Evolutionary conservation across 164 flowering plant genomes (phyloP).

Genomic region (Macadamia tetraphylla): DNA sequence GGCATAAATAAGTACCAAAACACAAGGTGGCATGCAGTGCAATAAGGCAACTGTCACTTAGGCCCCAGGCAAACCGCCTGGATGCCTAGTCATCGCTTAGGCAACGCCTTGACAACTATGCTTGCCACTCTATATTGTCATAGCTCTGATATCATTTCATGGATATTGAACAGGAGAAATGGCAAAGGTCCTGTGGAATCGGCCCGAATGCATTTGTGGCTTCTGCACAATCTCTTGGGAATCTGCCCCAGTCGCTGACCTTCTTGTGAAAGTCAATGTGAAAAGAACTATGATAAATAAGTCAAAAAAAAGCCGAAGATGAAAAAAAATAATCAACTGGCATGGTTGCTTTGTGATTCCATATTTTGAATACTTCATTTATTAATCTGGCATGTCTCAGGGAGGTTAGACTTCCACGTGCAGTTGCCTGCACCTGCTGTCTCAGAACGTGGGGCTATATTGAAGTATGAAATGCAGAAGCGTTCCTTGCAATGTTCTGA

Average conservation of each 20-base stretch:
- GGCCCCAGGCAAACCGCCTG: no score
- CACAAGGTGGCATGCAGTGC: no score
- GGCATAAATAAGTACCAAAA: no score
- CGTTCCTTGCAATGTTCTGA: slow-evolving; percentile 71
- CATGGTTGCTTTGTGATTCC: background rate
- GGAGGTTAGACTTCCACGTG: slow-evolving; percentile 92
- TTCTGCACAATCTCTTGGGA: slow-evolving; percentile 57
- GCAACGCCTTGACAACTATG: no score
- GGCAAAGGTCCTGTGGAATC: slow-evolving; percentile 61
- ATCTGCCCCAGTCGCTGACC: slow-evolving; percentile 59
- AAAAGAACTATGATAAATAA: background rate
- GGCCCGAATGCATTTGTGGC: slow-evolving; percentile 89
- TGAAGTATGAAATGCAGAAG: slow-evolving; percentile 76
- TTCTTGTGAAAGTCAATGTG: background rate
- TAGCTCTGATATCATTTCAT: background rate
- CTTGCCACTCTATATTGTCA: background rate
- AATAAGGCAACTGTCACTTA: no score
- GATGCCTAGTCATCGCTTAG: no score
- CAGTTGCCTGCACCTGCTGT: slow-evolving; percentile 80
- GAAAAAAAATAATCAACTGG: no score
- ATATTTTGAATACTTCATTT: slow-evolving; percentile 4
- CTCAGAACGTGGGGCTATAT: slow-evolving; percentile 70
- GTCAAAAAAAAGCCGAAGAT: no score
- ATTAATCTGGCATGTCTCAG: slow-evolving; percentile 34
- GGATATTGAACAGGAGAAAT: slow-evolving; percentile 51